Base-by-base conservation (phyloP, 257 asterid genomes). In the Mitragyna speciosa region DNA sequence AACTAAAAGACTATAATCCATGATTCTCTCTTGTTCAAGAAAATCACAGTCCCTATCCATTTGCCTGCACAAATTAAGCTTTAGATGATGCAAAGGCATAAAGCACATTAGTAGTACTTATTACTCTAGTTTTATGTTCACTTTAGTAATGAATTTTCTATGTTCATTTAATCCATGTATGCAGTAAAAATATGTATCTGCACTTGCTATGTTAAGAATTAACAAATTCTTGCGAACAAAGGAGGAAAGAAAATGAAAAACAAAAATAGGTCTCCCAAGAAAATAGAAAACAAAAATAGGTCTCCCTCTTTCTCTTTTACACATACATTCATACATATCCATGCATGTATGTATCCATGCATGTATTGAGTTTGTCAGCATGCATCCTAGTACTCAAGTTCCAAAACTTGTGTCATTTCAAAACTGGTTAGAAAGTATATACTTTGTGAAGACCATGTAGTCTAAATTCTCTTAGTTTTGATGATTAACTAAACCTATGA, bases 1-100 rank as follows among this genome's bases (percentile, higher is more conserved):
- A 1, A 93, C 87, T 80, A 95, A 76, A 64, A 95, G 99, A 73
- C 99, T 95, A 85, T 95, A 95, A 85, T 95, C 98, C 99, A 95
- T 95, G 48, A 95, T 92, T 77, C 97, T 91, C 87, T 91, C 99
- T 39, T 92, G 97, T 82, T 91, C 98, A 78, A 95, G 99, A 85
- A 95, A 95, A 30, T 95, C 99, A 78, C 97, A 91, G 84, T 95
- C 99, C 59, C 83, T 89, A 82, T 90, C 93, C 83, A 93, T 93
- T 89, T 95, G 98, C 87, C 99, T 95, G 95, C 89, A 72, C 9
- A 75, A 30, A 54, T 61, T 28, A 82, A 76, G 12, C 31, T 59
- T 63, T 79, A 73, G 66, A 41, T 26, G 47, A 73, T 67, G 48
- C 45, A 75, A 75, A 77, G 77, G 22, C 22, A 41, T 15, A 22